Evolutionary conservation across 1,139 yeast species (phyloP).

Genomic region (Tardiomyces blankii): DNA sequence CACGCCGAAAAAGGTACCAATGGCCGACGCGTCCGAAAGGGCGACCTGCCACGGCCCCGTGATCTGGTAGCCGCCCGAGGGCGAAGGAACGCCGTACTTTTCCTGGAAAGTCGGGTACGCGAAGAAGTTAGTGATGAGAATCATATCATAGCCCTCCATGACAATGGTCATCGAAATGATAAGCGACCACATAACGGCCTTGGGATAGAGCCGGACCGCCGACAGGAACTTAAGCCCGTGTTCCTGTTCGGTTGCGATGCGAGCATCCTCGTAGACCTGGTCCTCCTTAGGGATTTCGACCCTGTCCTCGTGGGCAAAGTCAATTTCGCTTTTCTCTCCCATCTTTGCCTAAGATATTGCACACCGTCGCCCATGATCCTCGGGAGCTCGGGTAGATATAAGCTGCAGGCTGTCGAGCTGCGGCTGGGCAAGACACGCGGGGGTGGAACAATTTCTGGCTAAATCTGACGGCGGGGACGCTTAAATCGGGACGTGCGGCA

Average conservation of each 20-base stretch:
- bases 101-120: slow-evolving; percentile 32
- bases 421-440: too few species aligned
- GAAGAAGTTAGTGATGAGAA: slow-evolving; percentile 30
- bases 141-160: slow-evolving; percentile 38
- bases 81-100: slow-evolving; percentile 26
- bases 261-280: background rate
- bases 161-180: slow-evolving; percentile 31
- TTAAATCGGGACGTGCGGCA: too few species aligned
- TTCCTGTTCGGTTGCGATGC: slow-evolving; percentile 1
- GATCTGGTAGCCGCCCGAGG: slow-evolving; percentile 18
- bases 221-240: slow-evolving; percentile 31
- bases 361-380: too few species aligned
- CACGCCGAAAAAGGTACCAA: slow-evolving; percentile 32
- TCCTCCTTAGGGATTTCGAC: background rate
- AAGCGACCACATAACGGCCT: slow-evolving; percentile 34
- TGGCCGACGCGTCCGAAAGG: slow-evolving; percentile 26
- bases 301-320: background rate
- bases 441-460: too few species aligned
- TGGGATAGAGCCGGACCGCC: slow-evolving; percentile 30
- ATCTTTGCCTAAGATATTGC: too few species aligned
- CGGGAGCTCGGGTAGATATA: too few species aligned
- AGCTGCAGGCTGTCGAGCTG: too few species aligned
- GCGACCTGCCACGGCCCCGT: slow-evolving; percentile 38
- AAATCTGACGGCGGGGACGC: too few species aligned
- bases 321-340: background rate